Conservation (phyloP, 1,284 basidiomycete species). For the Sparassis latifolia region DNA sequence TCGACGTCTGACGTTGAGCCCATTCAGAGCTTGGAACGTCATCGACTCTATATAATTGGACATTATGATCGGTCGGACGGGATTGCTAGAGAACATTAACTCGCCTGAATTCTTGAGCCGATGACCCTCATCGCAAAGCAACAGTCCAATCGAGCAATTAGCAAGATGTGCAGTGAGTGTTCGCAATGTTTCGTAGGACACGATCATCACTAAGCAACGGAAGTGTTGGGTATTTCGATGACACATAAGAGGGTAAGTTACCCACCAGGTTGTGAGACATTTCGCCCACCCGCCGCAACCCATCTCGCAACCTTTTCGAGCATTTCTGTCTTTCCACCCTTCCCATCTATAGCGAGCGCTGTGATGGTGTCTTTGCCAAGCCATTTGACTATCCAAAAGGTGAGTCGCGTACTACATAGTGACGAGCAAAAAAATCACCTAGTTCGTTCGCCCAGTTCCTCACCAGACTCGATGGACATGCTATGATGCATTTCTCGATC, state of each 20-base stretch:
- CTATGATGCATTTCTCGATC: slow-evolving; percentile 98
- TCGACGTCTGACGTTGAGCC: slow-evolving; percentile 86
- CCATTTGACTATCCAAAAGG: slow-evolving; percentile 71
- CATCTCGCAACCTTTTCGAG: slow-evolving; percentile 78
- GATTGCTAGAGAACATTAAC: slow-evolving; percentile 12
- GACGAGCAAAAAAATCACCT: slow-evolving; percentile 37
- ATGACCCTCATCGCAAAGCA: slow-evolving; percentile 97
- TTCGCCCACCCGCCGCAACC: slow-evolving; percentile 82
- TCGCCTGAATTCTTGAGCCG: slow-evolving; percentile 92
- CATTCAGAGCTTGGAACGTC: slow-evolving; percentile 85
- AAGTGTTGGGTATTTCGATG: not conserved
- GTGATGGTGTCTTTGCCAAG: slow-evolving; percentile 79
- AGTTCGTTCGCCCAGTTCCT: slow-evolving; percentile 99
- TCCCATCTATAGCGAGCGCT: slow-evolving; percentile 84
- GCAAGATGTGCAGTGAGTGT: slow-evolving; percentile 72
- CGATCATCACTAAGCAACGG: slow-evolving; percentile 81
- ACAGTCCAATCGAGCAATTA: slow-evolving; percentile 79
- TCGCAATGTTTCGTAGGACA: slow-evolving; percentile 97
- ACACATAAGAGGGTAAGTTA: too few species aligned
- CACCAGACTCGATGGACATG: slow-evolving; percentile 94
- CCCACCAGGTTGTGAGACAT: slow-evolving; percentile 84
- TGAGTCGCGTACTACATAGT: not conserved
- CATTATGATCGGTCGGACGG: too few species aligned
- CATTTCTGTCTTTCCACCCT: slow-evolving; percentile 79
- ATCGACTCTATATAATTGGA: slow-evolving; percentile 55